Evolutionary conservation across 768 basidiomycete species (phyloP).

Genomic region (Tricholoma sp.): DNA sequence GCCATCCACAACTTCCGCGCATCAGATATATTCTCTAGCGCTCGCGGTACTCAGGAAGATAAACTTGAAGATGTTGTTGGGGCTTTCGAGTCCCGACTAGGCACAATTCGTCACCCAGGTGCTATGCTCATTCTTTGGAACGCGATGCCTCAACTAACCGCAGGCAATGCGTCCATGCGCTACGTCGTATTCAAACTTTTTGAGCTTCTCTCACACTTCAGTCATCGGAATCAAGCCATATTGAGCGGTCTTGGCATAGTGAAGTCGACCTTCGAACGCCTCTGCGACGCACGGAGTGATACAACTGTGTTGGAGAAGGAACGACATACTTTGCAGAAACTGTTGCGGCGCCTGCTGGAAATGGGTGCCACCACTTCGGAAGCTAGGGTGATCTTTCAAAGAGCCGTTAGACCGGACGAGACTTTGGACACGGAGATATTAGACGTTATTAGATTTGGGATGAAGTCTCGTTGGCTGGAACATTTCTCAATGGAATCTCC

Average conservation of each 20-base stretch:
- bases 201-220: constrained; percentile 53
- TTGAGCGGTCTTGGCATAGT: constrained; percentile 57
- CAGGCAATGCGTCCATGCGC: constrained; percentile 37
- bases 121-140: constrained; percentile 60
- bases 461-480: constrained; percentile 74
- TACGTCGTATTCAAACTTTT: constrained; percentile 55
- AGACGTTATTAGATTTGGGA: constrained; percentile 63
- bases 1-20: constrained; percentile 61
- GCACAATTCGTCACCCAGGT: constrained; percentile 51
- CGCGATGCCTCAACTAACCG: constrained; percentile 31
- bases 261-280: constrained; percentile 44
- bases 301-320: constrained; percentile 38
- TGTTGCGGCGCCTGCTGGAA: constrained; percentile 65
- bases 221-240: constrained; percentile 67
- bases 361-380: constrained; percentile 67
- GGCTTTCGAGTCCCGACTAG: constrained; percentile 39
- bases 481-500: constrained; percentile 66
- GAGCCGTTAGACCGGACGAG: constrained; percentile 42
- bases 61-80: constrained; percentile 37
- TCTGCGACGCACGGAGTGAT: constrained; percentile 26
- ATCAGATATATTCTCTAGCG: constrained; percentile 46
- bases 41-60: constrained; percentile 30
- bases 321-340: constrained; percentile 51
- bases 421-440: constrained; percentile 59
- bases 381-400: constrained; percentile 59